phyloP scores from a whole-genome alignment of 495 filamentous ascomycete species.

The Annulohypoxylon stygium region DNA sequence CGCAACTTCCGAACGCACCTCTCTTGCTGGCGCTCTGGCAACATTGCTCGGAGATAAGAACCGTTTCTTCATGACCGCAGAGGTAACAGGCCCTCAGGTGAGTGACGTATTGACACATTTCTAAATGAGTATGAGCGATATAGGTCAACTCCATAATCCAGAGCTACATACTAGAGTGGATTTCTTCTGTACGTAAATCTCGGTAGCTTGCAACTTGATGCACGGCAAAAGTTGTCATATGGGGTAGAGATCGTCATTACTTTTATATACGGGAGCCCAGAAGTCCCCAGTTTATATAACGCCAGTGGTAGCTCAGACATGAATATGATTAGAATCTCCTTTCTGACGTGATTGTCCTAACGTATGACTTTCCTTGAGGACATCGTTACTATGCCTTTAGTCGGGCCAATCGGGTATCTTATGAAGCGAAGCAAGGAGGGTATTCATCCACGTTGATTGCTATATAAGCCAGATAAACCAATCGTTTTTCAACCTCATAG shows the following conservation, averaged over 20 bases:
- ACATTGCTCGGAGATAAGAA: slow-evolving; percentile 59
- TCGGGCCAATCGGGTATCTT: slow-evolving; percentile 40
- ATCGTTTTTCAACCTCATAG: slow-evolving; percentile 24
- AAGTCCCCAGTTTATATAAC: slow-evolving; percentile 35
- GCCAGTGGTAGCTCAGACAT: slow-evolving; percentile 8
- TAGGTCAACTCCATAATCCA: neutral
- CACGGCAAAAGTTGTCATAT: slow-evolving; percentile 20
- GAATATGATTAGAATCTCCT: neutral
- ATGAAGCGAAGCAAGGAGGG: slow-evolving; percentile 35
- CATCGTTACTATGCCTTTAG: slow-evolving; percentile 17
- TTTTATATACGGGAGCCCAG: slow-evolving; percentile 7
- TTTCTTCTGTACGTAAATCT: slow-evolving; percentile 11
- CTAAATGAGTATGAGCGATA: slow-evolving; percentile 30
- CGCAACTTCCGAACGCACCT: slow-evolving; percentile 57
- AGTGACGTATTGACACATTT: slow-evolving; percentile 60
- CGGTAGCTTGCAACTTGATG: slow-evolving; percentile 23
- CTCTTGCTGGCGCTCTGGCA: slow-evolving; percentile 51
- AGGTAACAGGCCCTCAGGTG: slow-evolving; percentile 56
- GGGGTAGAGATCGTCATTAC: slow-evolving; percentile 34
- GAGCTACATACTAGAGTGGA: slow-evolving; percentile 39
- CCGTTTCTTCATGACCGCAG: slow-evolving; percentile 56
- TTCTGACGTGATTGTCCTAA: slow-evolving; percentile 28
- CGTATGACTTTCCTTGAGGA: slow-evolving; percentile 34
- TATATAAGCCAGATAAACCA: slow-evolving; percentile 25
- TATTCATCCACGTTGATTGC: slow-evolving; percentile 21